Conservation (phyloP, 805 yeast species). For the Diddensiella transvaalensis region DNA sequence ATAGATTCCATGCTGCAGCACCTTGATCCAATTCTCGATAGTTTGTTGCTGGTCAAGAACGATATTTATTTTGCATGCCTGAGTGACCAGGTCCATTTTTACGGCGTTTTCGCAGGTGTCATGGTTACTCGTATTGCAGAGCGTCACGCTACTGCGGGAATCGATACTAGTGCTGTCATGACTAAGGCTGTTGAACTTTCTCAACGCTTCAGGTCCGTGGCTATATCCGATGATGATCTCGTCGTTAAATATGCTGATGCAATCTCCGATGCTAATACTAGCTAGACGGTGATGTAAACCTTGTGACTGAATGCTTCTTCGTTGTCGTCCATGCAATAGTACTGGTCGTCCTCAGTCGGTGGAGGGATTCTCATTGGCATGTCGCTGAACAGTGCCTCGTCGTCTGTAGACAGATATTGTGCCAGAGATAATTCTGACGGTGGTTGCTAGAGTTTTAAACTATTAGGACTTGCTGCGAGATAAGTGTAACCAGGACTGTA, state of each 20-base stretch:
- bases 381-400: conserved; percentile 34
- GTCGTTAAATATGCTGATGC: conserved; percentile 18
- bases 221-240: conserved; percentile 17
- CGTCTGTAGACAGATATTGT: conserved; percentile 34
- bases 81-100: conserved; percentile 65
- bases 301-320: conserved; percentile 37
- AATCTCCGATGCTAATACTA: conserved; percentile 6
- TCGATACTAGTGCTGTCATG: conserved; percentile 6
- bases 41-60: conserved; percentile 40
- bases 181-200: conserved; percentile 4
- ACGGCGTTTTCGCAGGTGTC: conserved; percentile 27
- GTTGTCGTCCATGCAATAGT: conserved; percentile 33
- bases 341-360: conserved; percentile 31
- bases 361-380: conserved; percentile 35
- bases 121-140: conserved; percentile 13
- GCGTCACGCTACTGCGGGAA: conserved; percentile 5
- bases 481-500: neutral
- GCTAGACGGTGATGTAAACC: neutral
- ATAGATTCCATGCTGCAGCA: conserved; percentile 40
- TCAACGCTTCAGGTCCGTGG: conserved; percentile 12
- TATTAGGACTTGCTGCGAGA: conserved; percentile 13
- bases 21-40: conserved; percentile 41
- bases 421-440: conserved; percentile 32
- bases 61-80: conserved; percentile 62
- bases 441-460: no score